These are phyloP conservation scores for Backusella westeae DNA, from an alignment of 192 early-diverging fungal species.

Conservation along the genomic window DNA sequence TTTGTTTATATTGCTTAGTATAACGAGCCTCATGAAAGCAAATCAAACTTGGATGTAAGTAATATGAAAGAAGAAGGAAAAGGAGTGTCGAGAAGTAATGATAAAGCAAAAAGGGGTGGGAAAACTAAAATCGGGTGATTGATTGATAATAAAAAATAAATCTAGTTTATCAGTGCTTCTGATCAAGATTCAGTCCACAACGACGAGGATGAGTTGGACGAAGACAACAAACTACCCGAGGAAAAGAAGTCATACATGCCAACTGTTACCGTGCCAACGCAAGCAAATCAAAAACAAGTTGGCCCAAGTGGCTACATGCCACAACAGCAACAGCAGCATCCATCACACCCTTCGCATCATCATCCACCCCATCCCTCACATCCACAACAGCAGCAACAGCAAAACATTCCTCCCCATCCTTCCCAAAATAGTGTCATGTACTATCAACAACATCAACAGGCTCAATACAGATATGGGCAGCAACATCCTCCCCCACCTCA, in stretches of 20 bases:
- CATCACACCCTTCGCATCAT: background rate
- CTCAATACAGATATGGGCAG: background rate
- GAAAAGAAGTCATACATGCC: conserved; percentile 6
- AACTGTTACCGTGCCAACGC: conserved; percentile 12
- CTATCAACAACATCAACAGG: background rate
- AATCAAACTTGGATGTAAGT: conserved; percentile 40
- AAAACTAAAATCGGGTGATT: background rate
- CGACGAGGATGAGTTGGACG: conserved; percentile 8
- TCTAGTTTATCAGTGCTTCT: conserved; percentile 25
- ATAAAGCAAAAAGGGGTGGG: too few relatives aligned
- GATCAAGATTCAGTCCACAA: conserved; percentile 11
- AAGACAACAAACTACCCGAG: background rate
- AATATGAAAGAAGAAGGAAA: background rate
- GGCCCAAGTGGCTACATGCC: background rate
- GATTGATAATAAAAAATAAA: background rate
- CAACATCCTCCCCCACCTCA: background rate
- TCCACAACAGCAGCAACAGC: background rate
- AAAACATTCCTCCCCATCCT: background rate
- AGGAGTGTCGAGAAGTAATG: background rate
- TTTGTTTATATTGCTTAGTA: conserved; percentile 17
- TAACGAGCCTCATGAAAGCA: conserved; percentile 42
- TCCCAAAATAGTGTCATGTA: background rate
- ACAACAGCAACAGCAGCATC: background rate
- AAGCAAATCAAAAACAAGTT: conserved; percentile 1
- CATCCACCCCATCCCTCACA: background rate